Conservation (phyloP, 306 rosid genomes). For the Ceratonia siliqua region DNA sequence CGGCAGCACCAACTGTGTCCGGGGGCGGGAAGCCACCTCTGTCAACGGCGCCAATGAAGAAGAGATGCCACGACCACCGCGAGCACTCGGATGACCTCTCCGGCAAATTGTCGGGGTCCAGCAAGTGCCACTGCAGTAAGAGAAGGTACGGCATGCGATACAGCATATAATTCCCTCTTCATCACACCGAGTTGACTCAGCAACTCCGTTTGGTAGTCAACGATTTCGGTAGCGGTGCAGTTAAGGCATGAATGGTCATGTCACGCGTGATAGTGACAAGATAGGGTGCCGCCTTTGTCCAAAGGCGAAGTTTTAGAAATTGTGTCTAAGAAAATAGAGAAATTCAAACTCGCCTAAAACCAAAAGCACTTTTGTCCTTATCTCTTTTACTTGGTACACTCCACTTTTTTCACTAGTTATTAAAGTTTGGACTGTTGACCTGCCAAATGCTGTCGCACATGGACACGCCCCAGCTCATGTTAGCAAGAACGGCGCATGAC, state of each 20-base stretch:
- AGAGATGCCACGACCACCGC: conserved; percentile 67
- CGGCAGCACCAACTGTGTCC: conserved; percentile 45
- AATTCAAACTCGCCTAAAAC: conserved; percentile 20
- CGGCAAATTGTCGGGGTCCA: conserved; percentile 61
- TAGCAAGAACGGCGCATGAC: conserved; percentile 7
- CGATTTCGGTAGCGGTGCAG: conserved; percentile 40
- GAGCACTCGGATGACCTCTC: conserved; percentile 60
- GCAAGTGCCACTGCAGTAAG: conserved; percentile 86
- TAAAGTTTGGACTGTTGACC: conserved; percentile 27
- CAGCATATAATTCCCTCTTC: not conserved
- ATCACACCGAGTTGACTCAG: conserved; percentile 25
- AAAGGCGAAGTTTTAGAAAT: not conserved
- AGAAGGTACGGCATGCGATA: conserved; percentile 56
- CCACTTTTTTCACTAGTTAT: not conserved
- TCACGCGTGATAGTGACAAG: conserved; percentile 54
- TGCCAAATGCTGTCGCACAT: not conserved
- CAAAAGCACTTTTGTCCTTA: conserved; percentile 8
- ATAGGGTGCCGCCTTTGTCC: conserved; percentile 12
- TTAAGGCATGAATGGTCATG: conserved; percentile 7
- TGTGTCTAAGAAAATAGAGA: not conserved
- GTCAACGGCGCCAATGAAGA: conserved; percentile 50
- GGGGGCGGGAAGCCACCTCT: conserved; percentile 73
- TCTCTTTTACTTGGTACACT: not conserved
- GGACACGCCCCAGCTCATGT: not conserved
- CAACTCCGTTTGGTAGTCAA: conserved; percentile 37